Percentiles rank a stretch among this genome's conserved stretches.
Conservation (phyloP, 2,329 filamentous ascomycete genomes). For the Chaetothyriales sp. region DNA sequence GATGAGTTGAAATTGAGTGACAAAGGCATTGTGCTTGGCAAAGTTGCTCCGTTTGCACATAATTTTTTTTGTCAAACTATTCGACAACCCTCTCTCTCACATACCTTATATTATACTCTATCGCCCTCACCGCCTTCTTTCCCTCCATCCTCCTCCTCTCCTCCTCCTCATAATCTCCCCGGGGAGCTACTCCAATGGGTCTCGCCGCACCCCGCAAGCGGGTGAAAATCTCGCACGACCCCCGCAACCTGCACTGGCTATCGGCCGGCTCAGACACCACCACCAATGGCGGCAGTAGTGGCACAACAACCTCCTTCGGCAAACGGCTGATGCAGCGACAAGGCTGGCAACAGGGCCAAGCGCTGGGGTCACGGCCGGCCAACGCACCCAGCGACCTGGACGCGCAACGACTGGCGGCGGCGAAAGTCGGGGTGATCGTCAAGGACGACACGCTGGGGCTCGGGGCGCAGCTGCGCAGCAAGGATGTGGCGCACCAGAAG, state of each 20-base stretch:
- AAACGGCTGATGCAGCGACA: slow-evolving; percentile 77
- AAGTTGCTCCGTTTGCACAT: background rate
- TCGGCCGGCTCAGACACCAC: background rate
- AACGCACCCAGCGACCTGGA: slow-evolving; percentile 27
- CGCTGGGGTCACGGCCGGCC: slow-evolving; percentile 63
- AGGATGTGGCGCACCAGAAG: slow-evolving; percentile 50
- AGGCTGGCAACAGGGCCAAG: slow-evolving; percentile 78
- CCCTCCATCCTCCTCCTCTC: too few relatives aligned
- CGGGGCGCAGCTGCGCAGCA: slow-evolving; percentile 56
- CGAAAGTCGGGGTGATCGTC: slow-evolving; percentile 25
- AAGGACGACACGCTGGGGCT: slow-evolving; percentile 88
- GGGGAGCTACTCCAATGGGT: too few relatives aligned
- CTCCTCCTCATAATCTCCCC: too few relatives aligned
- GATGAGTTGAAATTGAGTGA: slow-evolving; percentile 28
- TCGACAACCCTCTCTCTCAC: slow-evolving; percentile 33
- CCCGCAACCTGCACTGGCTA: slow-evolving; percentile 83
- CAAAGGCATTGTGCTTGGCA: background rate
- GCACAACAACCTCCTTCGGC: slow-evolving; percentile 69
- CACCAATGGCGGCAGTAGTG: slow-evolving; percentile 36
- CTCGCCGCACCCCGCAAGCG: slow-evolving; percentile 25
- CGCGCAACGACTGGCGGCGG: slow-evolving; percentile 12
- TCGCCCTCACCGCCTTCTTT: too few relatives aligned
- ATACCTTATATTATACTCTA: too few relatives aligned
- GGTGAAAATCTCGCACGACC: slow-evolving; percentile 71
- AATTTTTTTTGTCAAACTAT: background rate